Evolutionary conservation across 2,329 filamentous ascomycete genomes (phyloP).

Genomic region (Calonectria crousiana): DNA sequence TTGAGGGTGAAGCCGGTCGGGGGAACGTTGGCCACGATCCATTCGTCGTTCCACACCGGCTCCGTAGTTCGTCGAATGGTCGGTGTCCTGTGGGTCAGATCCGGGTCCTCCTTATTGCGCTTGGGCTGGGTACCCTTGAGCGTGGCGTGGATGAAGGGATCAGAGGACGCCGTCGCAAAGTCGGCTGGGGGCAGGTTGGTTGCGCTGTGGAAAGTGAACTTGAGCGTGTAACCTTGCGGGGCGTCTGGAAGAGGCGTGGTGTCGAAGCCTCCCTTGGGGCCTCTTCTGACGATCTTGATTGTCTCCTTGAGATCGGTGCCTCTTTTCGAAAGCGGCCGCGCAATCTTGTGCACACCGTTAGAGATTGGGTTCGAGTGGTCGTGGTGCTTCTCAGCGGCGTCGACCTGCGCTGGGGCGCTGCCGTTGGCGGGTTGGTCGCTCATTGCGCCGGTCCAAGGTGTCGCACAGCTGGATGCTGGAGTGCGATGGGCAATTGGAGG

Average conservation of each 20-base stretch:
- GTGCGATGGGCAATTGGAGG: background rate
- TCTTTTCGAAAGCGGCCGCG: slow-evolving; percentile 23
- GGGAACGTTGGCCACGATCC: slow-evolving; percentile 90
- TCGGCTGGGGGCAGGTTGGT: slow-evolving; percentile 87
- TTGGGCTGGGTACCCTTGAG: slow-evolving; percentile 77
- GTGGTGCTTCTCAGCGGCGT: slow-evolving; percentile 12
- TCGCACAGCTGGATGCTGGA: slow-evolving; percentile 23
- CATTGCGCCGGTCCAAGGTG: slow-evolving; percentile 25
- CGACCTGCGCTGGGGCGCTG: slow-evolving; percentile 19
- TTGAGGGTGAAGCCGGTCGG: slow-evolving; percentile 85
- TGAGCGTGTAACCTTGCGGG: slow-evolving; percentile 84
- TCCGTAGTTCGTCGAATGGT: slow-evolving; percentile 80
- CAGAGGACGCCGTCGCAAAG: slow-evolving; percentile 80
- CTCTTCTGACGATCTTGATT: slow-evolving; percentile 43
- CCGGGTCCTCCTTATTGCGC: slow-evolving; percentile 88
- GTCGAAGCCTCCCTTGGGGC: slow-evolving; percentile 83
- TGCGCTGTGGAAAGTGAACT: slow-evolving; percentile 86
- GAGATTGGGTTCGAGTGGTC: background rate
- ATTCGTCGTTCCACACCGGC: slow-evolving; percentile 86
- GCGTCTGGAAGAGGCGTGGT: slow-evolving; percentile 80
- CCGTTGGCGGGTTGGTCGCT: slow-evolving; percentile 28
- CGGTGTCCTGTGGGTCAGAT: slow-evolving; percentile 78
- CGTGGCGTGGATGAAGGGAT: slow-evolving; percentile 86
- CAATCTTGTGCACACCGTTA: slow-evolving; percentile 19
- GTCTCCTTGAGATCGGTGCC: slow-evolving; percentile 41